Base-by-base conservation (phyloP, 768 basidiomycete genomes). In the Russula olivacea region DNA sequence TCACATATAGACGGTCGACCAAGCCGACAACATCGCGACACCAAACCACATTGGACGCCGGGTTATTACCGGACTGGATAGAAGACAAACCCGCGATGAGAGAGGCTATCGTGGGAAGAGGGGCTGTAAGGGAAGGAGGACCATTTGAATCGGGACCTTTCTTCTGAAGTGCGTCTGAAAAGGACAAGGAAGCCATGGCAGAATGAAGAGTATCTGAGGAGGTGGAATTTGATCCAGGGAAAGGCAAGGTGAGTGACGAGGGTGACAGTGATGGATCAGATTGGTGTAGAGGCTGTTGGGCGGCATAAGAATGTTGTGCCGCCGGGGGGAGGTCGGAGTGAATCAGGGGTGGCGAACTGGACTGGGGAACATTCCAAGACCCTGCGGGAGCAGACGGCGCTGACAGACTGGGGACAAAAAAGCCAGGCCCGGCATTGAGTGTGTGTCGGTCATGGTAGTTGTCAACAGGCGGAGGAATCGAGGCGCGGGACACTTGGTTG, bases 1-100 rank as follows among this genome's bases (percentile, higher is more conserved):
- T 25, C 36, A 66, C 61, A 19, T 66, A 61, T 15, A 66, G 58
- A 36, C 84, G 81, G 57, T 95, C 89, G 59, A 91, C 83, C 61
- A 95, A 83, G 69, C 85, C 82, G 61, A 94, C 73, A 60, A 95
- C 89, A 66, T 96, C 92, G 54, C 90, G 80, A 17, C 84, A 83
- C 93, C 93, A 98, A 30, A 81, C 77, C 6, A 96, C 73, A 68
- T 85, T 84, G 48, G 84, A 78, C 0, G 75, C 71, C 2, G 87
- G 86, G 68, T 86, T 84, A 61, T 81, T 80, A 43, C 70, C 70
- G 1, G 78, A 74, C 58, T 87, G 84, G 25, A 89, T 74, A 14
- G 80, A 72, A 4, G 76, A 72, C 0, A 83, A 70, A 1, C 82
- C 83, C 0, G 80, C 76, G 5, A 80, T 70, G 28, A 93, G 83